Base-by-base conservation (phyloP, 2,329 filamentous ascomycete species). In the Pseudogymnoascus sp. region DNA sequence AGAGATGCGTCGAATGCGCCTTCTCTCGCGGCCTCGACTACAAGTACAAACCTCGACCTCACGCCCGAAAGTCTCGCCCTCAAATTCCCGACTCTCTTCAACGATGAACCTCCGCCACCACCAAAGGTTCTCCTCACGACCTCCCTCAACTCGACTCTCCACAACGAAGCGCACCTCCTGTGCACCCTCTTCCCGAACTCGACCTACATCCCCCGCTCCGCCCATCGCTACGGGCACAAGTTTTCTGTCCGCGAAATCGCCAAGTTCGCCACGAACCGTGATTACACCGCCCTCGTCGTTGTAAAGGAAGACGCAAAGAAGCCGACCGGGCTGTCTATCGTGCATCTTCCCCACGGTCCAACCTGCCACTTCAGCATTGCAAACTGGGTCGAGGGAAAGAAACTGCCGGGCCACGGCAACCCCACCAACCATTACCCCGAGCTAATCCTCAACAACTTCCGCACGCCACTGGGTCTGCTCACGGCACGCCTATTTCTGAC, bases 51-150 rank as follows among this genome's bases (percentile, higher is more conserved):
- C 66, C 80, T 88, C 66, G 85, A 88, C 68, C 76, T 87, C 56
- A 86, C 85, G 7, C 85, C 85, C 1, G 77, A 83, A 29, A 83
- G 82, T 7, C 77, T 88, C 38, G 77, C 83, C 13, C 77, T 80
- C 67, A 86, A 87, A 71, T 88, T 88, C 70, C 84, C 85, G 29
- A 79, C 80, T 1, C 80, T 88, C 37, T 88, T 88, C 71, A 79
- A 78, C 65, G 83, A 86, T 60, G 75, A 82, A 69, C 84, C 80
- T 35, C 84, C 80, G 59, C 82, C 79, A 63, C 76, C 77, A 64
- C 93, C 95, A 61, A 96, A 97, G 77, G 87, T 97, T 67, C 86
- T 99, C 40, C 84, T 99, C 72, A 99, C 95, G 0, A 97, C 95
- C 7, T 90, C 87, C 11, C 82, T 97, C 71, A 93, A 96, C 78